Base-by-base conservation (phyloP, 768 basidiomycete genomes). In the Exidia glandulosa region DNA sequence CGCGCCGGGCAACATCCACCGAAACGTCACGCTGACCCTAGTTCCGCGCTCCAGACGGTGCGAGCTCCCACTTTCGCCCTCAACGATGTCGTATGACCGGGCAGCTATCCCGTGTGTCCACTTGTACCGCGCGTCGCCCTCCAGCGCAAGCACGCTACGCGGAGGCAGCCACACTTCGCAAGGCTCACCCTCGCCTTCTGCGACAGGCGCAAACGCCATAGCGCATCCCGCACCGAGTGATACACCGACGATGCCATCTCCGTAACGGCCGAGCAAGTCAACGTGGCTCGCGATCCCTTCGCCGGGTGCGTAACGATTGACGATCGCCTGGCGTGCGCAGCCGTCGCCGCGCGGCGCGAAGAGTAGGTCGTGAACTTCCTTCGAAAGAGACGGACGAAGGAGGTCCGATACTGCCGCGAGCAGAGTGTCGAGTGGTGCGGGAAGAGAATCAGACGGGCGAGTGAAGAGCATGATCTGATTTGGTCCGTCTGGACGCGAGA, bases 261-360 rank as follows among this genome's bases (percentile, higher is more conserved):
- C 91, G 67, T 88, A 98, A 13, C 94, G 82, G 30, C 77, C 74
- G 2, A 90, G 79, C 27, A 98, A 77, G 68, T 98, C 94, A 45
- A 98, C 80, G 65, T 97, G 94, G 0, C 90, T 81, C 0, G 84
- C 76, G 64, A 98, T 97, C 12, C 94, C 94, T 69, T 93, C 84
- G 6, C 94, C 94, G 0, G 93, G 90, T 25, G 75, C 74, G 69
- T 98, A 98, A 1, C 94, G 75, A 69, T 97, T 98, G 58, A 97
- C 65, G 59, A 97, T 98, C 1, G 84, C 89, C 68, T 97, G 94
- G 29, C 91, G 79, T 0, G 89, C 86, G 5, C 66, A 61, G 1
- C 57, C 10, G 16, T 29, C 71, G 62, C 57, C 72, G 70, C 32
- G 77, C 72, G 69, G 63, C 1, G 87, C 85, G 66, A 91, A 91